Base-by-base conservation (phyloP, 495 filamentous ascomycete species). In the Staphylotrichum longicolle region DNA sequence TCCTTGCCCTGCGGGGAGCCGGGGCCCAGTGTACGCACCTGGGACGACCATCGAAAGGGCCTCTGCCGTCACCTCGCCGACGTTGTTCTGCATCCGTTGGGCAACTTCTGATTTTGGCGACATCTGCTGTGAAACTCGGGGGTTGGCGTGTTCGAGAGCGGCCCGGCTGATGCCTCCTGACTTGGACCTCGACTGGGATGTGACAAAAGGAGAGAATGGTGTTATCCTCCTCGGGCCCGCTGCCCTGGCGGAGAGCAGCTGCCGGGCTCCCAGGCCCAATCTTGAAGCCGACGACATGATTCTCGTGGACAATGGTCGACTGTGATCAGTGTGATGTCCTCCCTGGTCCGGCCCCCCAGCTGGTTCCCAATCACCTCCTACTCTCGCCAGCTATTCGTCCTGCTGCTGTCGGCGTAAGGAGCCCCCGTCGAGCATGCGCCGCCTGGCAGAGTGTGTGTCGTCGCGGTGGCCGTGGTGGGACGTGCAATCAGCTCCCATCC, bases 41-140 rank as follows among this genome's bases (percentile, higher is more conserved):
- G 66, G 66, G 12, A 68, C 12, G 30, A 68, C 14, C 41, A 67
- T 61, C 6, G 61, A 49, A 2, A 63, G 12, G 11, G 52, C 44
- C 39, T 30, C 46, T 2, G 35, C 54, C 15, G 48, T 14, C 9
- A 33, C 8, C 33, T 54, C 41, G 15, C 9, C 11, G 12, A 53
- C 0, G 45, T 47, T 42, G 2, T 7, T 8, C 10, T 44, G 14
- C 11, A 45, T 33, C 33, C 12, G 6, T 14, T 37, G 14, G 9
- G 12, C 5, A 4, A 45, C 27, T 39, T 54, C 33, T 6, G 32
- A 3, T 4, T 30, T 40, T n/a, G 58, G 58, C 42, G 58, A 45
- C 11, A 2, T 0, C 42, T 37, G 41, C 0, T 8, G 2, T 9
- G 8, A 3, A 0, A 47, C 10, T 14, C 58, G 49, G 2, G 40